phyloP scores from a whole-genome alignment of 2,329 filamentous ascomycete genomes.

The Hypomyces rosellus region DNA sequence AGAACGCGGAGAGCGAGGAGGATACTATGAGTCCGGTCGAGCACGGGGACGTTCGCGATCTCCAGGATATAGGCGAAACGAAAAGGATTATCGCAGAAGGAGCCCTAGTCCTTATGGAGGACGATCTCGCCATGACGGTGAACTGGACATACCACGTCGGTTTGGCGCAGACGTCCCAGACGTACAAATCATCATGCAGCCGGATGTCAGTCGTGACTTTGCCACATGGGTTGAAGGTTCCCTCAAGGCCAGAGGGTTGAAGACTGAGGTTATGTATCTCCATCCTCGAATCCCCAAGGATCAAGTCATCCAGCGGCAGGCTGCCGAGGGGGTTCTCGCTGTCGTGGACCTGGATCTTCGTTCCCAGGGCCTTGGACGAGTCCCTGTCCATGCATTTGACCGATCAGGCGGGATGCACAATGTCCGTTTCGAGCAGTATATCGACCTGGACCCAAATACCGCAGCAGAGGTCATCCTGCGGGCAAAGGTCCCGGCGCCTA shows the following conservation, averaged over 20 bases:
- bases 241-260: conserved; percentile 66
- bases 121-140: conserved; percentile 42
- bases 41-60: conserved; percentile 63
- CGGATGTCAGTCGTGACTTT: conserved; percentile 73
- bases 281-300: conserved; percentile 70
- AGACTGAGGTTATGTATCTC: conserved; percentile 72
- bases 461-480: conserved; percentile 76
- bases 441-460: conserved; percentile 69
- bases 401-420: conserved; percentile 67
- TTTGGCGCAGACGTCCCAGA: conserved; percentile 75
- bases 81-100: conserved; percentile 55
- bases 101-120: conserved; percentile 60
- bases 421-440: conserved; percentile 81
- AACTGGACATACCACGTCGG: conserved; percentile 67
- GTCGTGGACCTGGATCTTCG: conserved; percentile 69
- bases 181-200: conserved; percentile 77
- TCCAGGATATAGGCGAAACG: conserved; percentile 37
- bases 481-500: conserved; percentile 46
- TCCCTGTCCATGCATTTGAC: conserved; percentile 81
- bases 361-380: conserved; percentile 64
- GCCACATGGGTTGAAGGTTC: conserved; percentile 74
- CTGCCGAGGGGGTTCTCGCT: conserved; percentile 81
- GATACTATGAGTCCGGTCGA: conserved; percentile 34
- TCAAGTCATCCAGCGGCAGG: conserved; percentile 75
- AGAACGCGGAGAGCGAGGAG: conserved; percentile 28